Evolutionary conservation across 108 stramenopile species (phyloP).

Genomic region (Skeletonema grethae): DNA sequence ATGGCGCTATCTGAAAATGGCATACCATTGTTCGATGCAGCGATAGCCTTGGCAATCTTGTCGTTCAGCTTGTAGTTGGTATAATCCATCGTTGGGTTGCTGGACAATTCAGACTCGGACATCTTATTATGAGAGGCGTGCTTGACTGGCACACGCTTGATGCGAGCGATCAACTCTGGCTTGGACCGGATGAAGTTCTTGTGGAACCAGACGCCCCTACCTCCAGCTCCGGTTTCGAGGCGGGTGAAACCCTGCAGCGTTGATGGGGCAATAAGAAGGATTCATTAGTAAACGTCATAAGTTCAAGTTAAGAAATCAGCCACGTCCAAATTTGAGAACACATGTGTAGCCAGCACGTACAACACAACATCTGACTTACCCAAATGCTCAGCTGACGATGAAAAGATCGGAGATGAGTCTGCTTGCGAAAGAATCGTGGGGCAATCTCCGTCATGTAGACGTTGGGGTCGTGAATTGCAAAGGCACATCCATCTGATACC

Average conservation of each 20-base stretch:
- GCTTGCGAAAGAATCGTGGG: conserved; percentile 18
- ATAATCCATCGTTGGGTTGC: conserved; percentile 3
- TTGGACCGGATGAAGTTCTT: conserved; percentile 17
- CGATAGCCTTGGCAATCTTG: not conserved
- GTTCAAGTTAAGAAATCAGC: no score
- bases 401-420: conserved; percentile 20
- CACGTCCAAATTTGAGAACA: no score
- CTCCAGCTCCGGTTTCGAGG: conserved; percentile 18
- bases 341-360: no score
- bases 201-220: conserved; percentile 21
- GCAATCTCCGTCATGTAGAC: conserved; percentile 19
- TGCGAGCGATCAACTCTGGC: conserved; percentile 17
- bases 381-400: conserved; percentile 28
- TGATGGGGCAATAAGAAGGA: not conserved
- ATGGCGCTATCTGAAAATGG: not conserved
- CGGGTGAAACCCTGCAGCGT: conserved; percentile 14
- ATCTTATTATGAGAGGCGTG: not conserved
- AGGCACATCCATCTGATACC: conserved; percentile 21
- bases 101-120: not conserved
- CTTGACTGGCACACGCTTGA: conserved; percentile 26
- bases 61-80: not conserved
- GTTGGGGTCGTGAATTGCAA: conserved; percentile 23
- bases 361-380: conserved; percentile 2
- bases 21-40: not conserved
- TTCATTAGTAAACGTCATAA: no score